Base-by-base conservation (phyloP, 208 protist species). In the Leishmania tarentolae region DNA sequence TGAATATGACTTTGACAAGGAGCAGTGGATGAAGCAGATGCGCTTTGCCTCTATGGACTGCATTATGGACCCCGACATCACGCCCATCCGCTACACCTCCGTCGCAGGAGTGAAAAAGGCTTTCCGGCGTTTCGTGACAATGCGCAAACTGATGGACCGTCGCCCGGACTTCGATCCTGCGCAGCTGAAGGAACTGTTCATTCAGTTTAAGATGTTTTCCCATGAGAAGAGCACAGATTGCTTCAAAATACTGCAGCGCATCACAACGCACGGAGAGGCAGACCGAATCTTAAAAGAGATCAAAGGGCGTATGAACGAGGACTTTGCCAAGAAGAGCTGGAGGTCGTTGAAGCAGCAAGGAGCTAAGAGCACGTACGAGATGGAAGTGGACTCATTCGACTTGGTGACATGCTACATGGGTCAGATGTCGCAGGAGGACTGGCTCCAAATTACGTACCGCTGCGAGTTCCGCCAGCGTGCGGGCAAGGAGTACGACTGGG, bases 21-120 rank as follows among this genome's bases (percentile, higher is more conserved):
- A 98, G 75, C 92, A 98, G 83, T 98, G 95, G 93, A 93, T 91
- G 81, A 98, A 98, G 78, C 93, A 98, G 82, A 98, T 98, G 95
- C 87, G 88, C n/a, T 95, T 96, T 86, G 92, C 90, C 28, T 95
- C 93, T 9, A 96, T 98, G 95, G 95, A 98, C 79, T 98, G 95
- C 85, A 97, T 98, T 80, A 95, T 98, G 90, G 92, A 98, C 84
- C 95, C 95, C 28, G 90, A 95, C 83, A 94, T 98, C 66, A 87
- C 86, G 5, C 89, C 92, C 44, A 95, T 98, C 63, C 87, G 89
- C 71, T 97, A 96, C 86, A 97, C 91, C 31, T 96, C 93, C 11
- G 19, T 96, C 35, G 40, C 76, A 0, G 95, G 95, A 24, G 71
- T 94, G 63, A 92, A 91, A 61, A 94, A 94, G 77, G 90, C 86